Evolutionary conservation across 306 rosid species (phyloP), one percentile per base, ranked within the genome.

Genomic region (Pueraria montana): DNA sequence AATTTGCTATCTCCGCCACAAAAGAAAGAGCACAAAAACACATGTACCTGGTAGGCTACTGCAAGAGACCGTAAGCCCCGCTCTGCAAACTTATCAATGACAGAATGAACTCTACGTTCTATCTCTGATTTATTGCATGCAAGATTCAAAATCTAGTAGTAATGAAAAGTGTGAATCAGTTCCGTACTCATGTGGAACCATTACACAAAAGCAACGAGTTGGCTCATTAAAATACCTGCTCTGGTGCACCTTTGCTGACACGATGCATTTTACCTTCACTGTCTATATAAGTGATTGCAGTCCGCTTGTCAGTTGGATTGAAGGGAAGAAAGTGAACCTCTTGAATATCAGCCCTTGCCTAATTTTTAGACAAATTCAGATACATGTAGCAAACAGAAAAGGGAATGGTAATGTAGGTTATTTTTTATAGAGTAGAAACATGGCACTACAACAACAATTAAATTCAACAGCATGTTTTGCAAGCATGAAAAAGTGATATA

Each of bases 211-310:
- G 4, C 12, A 24, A 24, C 65, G 24, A 43, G 18, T 50, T 11
- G 23, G 76, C 81, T 53, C 27, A 21, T 82, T 18, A 61, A 40
- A 56, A 18, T 77, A 94, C 98, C 97, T 94, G 98, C 83, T 94
- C 98, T 1, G 97, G 98, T 11, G 98, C 98, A 52, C 98, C 98
- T 82, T 94, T 94, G 91, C 97, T 91, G 72, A 89, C 97, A 8
- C 98, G 90, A 59, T 92, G 95, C 98, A 94, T 92, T 89, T 87
- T 90, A 58, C 89, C 89, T 18, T 82, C 87, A 11, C 58, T n/a
- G 72, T 94, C 97, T 30, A 85, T 87, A 53, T 94, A 94, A 74
- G 98, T 94, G 58, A 94, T 85, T 52, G 98, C 98, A 17, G 98
- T 94, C 24, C 97, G 79, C 89, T 92, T 94, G 80, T 91, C 94